Evolutionary conservation across 139 green algal genomes (phyloP).

Genomic region (Chlamydomonas applanata): DNA sequence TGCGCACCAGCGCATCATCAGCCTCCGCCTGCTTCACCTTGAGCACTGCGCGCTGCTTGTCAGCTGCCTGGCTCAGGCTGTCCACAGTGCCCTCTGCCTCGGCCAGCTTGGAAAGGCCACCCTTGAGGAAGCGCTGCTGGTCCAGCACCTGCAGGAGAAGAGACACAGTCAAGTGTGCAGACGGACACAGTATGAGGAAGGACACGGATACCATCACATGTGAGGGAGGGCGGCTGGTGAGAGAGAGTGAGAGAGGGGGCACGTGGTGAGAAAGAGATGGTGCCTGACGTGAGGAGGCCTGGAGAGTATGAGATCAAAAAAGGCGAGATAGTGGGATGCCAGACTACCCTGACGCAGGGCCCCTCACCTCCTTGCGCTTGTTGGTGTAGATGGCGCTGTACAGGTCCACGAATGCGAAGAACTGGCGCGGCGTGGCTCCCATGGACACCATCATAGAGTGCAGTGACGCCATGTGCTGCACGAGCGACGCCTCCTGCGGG

Average conservation of each 20-base stretch:
- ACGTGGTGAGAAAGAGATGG: no score
- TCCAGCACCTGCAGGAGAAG: constrained; percentile 30
- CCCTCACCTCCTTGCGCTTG: constrained; percentile 49
- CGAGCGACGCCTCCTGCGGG: neutral
- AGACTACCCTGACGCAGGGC: no score
- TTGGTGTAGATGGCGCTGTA: constrained; percentile 50
- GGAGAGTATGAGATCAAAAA: no score
- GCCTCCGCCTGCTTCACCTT: constrained; percentile 67
- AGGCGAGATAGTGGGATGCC: no score
- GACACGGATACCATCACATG: constrained; percentile 1
- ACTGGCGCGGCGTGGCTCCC: constrained; percentile 55
- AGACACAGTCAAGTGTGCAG: neutral
- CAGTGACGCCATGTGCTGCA: constrained; percentile 35
- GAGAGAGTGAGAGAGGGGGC: no score
- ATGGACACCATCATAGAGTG: constrained; percentile 21
- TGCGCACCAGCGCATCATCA: constrained; percentile 60
- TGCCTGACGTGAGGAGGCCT: no score
- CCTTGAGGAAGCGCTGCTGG: constrained; percentile 55
- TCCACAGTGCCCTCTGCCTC: constrained; percentile 72
- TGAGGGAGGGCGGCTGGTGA: constrained; percentile 18
- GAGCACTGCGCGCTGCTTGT: constrained; percentile 61
- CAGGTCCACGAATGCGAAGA: constrained; percentile 51
- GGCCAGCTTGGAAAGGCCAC: constrained; percentile 70
- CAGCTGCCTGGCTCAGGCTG: constrained; percentile 54
- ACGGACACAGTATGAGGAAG: constrained; percentile 15